A percentile compares a stretch with the other conserved stretches of the same genome.
phyloP scores from a whole-genome alignment of 2,329 filamentous ascomycete species.

The Talaromyces sp. region DNA sequence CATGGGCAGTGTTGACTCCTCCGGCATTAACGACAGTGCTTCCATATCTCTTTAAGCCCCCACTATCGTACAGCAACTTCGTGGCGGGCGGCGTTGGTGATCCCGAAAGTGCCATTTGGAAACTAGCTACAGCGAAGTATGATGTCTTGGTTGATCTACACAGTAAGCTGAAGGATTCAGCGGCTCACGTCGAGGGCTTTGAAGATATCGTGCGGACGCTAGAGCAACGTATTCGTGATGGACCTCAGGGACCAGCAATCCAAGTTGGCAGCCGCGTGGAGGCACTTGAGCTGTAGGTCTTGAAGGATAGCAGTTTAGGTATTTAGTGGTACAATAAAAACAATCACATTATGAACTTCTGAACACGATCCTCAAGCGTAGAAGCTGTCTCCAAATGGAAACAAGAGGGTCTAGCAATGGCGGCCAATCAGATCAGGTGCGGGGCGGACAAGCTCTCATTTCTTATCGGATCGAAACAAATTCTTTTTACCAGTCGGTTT shows the following conservation, averaged over 20 bases:
- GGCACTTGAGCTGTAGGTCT: conserved; percentile 31
- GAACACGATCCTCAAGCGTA: neutral
- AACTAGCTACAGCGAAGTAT: conserved; percentile 56
- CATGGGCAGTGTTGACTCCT: conserved; percentile 52
- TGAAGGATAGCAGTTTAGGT: neutral
- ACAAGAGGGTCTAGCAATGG: conserved; percentile 1
- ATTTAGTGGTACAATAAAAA: neutral
- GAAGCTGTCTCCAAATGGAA: neutral
- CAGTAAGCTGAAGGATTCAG: conserved; percentile 38
- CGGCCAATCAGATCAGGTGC: conserved; percentile 19
- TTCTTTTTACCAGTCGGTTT: conserved; percentile 19
- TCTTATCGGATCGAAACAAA: conserved; percentile 3
- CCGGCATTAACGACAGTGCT: conserved; percentile 50
- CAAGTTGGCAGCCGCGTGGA: conserved; percentile 34
- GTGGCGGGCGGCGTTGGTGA: conserved; percentile 56
- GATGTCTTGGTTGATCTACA: conserved; percentile 54
- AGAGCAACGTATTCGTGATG: conserved; percentile 40
- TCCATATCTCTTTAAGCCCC: conserved; percentile 56
- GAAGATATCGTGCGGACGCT: conserved; percentile 41
- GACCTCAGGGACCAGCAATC: conserved; percentile 37
- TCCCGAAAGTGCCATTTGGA: conserved; percentile 55
- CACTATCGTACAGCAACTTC: conserved; percentile 56
- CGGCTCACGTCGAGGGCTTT: conserved; percentile 31
- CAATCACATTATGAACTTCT: neutral
- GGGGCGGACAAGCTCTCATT: conserved; percentile 22